Base-by-base conservation (phyloP, 192 early-diverging fungal species). In the Phycomyces blakesleeanus region DNA sequence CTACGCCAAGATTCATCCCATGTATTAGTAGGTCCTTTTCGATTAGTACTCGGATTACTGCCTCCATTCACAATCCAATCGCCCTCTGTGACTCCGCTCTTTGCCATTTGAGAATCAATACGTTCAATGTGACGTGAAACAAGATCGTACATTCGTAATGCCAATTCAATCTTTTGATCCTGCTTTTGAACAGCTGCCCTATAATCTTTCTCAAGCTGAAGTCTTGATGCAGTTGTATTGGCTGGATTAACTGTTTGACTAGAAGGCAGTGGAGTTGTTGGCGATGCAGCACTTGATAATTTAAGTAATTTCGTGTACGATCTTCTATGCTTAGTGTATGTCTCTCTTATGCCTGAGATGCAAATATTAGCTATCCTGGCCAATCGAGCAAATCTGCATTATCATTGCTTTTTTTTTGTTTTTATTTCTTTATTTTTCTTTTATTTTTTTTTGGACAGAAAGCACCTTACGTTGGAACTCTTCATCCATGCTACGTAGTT, bases 101-200 rank as follows among this genome's bases (percentile, higher is more conserved):
- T 65, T 15, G 67, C 59, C 25, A 69, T 66, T 51, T 75, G 73
- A 15, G 63, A 63, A 50, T 75, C 73, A 41, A 75, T 53, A 11
- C 73, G 57, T 24, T 75, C 73, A 34, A 75, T 75, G 51, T 75
- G 73, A 15, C 73, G 59, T 22, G 68, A 70, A 59, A 82, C 72
- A 37, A 82, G 61, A n/a, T 82, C 80, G 26, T 78, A 79, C 49
- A 82, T 75, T 39, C 76, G 67, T 21, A 70, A 56, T 21, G 72
- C 69, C 14, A 76, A 59, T 25, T 82, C 80, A 40, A 82, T 82
- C 50, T 82, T 82, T 50, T 82, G 77, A 56, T 82, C 80, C 26
- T 79, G 77, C 18, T 78, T 82, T 27, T 75, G 72, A 34, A 82
- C 70, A 15, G 80, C 80, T 25, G 61, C 61, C 22, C 59, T 55